Evolutionary conservation across 768 basidiomycete genomes (phyloP).

Genomic region (Trametes meyenii): DNA sequence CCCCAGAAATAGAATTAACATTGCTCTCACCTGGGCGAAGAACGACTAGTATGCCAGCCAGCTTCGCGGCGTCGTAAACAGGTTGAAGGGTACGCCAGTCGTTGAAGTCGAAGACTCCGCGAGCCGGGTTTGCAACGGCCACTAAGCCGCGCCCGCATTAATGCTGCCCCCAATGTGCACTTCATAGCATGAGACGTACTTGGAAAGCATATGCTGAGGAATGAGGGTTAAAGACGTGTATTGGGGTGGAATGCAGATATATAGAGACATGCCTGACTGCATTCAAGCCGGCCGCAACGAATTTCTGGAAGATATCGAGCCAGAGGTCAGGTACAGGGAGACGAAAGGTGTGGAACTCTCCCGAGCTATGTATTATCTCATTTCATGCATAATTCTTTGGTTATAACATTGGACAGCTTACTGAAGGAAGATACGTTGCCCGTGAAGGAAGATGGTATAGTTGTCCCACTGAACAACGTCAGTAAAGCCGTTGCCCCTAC

Average conservation of each 20-base stretch:
- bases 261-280: slow-evolving; percentile 49
- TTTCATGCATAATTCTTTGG: neutral
- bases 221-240: too few species aligned
- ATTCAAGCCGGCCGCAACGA: slow-evolving; percentile 81
- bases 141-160: slow-evolving; percentile 3
- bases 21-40: slow-evolving; percentile 65
- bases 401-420: slow-evolving; percentile 37
- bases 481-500: slow-evolving; percentile 34
- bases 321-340: slow-evolving; percentile 79
- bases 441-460: slow-evolving; percentile 69
- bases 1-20: too few species aligned
- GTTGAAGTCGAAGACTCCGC: slow-evolving; percentile 71
- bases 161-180: neutral
- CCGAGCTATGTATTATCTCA: slow-evolving; percentile 52
- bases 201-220: slow-evolving; percentile 62
- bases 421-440: slow-evolving; percentile 75
- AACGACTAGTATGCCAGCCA: slow-evolving; percentile 76
- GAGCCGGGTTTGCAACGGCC: slow-evolving; percentile 76
- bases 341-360: slow-evolving; percentile 85
- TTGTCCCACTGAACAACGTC: slow-evolving; percentile 60
- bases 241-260: too few species aligned
- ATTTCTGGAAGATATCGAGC: slow-evolving; percentile 81
- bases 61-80: slow-evolving; percentile 73
- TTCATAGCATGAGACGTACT: slow-evolving; percentile 38
- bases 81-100: slow-evolving; percentile 71